These are phyloP conservation scores for Xylaria sp. DNA, from an alignment of 2,329 filamentous ascomycete genomes.

Conservation along the genomic window DNA sequence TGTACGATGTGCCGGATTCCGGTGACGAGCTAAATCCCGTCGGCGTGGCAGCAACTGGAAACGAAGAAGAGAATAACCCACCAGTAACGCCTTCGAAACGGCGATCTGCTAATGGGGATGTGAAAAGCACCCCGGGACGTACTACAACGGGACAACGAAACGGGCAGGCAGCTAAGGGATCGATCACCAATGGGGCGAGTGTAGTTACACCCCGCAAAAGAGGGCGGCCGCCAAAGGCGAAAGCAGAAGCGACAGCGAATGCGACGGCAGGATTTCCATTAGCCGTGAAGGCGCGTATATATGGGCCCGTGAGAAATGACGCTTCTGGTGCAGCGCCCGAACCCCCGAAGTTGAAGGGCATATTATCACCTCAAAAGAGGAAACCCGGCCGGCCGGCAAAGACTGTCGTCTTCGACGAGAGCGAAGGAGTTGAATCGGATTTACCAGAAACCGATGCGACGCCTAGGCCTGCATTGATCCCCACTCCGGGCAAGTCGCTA, in stretches of 20 bases:
- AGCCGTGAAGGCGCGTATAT: constrained; percentile 33
- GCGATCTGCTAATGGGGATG: constrained; percentile 18
- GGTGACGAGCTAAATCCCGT: constrained; percentile 40
- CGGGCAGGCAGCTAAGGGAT: constrained; percentile 14
- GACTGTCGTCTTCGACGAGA: constrained; percentile 63
- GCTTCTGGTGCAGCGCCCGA: background rate
- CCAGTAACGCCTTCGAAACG: constrained; percentile 33
- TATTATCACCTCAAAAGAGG: constrained; percentile 64
- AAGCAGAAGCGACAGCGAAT: background rate
- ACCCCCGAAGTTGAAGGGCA: constrained; percentile 59
- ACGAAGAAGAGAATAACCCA: constrained; percentile 25
- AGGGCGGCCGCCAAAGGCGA: constrained; percentile 40
- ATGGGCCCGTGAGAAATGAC: constrained; percentile 28
- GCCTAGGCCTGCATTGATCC: constrained; percentile 48
- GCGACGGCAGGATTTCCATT: constrained; percentile 10
- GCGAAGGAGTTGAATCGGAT: constrained; percentile 51
- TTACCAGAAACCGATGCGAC: constrained; percentile 64
- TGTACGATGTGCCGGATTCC: constrained; percentile 48
- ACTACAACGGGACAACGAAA: constrained; percentile 10
- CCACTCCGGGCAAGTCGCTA: constrained; percentile 37
- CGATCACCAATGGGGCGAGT: background rate
- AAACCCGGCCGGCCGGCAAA: constrained; percentile 56
- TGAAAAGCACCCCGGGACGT: constrained; percentile 4
- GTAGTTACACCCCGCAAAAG: constrained; percentile 36
- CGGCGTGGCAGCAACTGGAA: constrained; percentile 5